phyloP scores from a whole-genome alignment of 371 early-diverging fungal genomes.

The Cokeromyces recurvatus region DNA sequence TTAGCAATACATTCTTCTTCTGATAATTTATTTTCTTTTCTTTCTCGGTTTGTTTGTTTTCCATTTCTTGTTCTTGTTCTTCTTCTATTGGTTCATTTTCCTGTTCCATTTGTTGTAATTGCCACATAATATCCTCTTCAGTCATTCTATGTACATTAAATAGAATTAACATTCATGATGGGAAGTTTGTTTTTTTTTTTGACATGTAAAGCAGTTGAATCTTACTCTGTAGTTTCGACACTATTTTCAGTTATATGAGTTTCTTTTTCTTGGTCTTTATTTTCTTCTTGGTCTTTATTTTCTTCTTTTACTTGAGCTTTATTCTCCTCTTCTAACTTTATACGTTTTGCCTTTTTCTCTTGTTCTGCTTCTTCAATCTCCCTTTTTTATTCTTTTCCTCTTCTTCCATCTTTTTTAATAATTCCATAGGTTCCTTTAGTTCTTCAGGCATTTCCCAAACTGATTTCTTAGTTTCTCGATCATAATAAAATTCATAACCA shows the following conservation, averaged over 20 bases:
- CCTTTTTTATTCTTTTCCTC: slow-evolving; percentile 10
- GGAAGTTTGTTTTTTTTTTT: too few relatives aligned
- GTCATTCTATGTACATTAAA: slow-evolving; percentile 48
- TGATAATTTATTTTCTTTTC: slow-evolving; percentile 7
- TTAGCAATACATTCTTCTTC: slow-evolving; percentile 37
- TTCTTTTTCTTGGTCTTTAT: background rate
- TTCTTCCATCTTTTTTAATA: slow-evolving; percentile 26
- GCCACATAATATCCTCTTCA: slow-evolving; percentile 69
- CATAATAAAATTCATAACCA: slow-evolving; percentile 74
- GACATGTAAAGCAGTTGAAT: background rate
- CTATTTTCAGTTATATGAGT: too few relatives aligned
- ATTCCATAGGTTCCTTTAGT: slow-evolving; percentile 40
- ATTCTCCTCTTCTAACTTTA: too few relatives aligned
- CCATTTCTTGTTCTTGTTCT: background rate
- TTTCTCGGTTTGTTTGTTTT: background rate
- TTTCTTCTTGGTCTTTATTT: slow-evolving; percentile 2
- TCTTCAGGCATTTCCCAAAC: slow-evolving; percentile 69
- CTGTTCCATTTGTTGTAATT: slow-evolving; percentile 51
- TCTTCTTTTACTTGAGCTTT: background rate
- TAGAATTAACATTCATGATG: background rate
- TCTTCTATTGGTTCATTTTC: slow-evolving; percentile 1
- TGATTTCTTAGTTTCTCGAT: slow-evolving; percentile 60
- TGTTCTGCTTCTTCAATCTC: slow-evolving; percentile 17
- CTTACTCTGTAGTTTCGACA: slow-evolving; percentile 24
- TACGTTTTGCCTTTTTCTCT: slow-evolving; percentile 2